phyloP scores from a whole-genome alignment of 2,329 filamentous ascomycete genomes.

The Seiridium unicorne region DNA sequence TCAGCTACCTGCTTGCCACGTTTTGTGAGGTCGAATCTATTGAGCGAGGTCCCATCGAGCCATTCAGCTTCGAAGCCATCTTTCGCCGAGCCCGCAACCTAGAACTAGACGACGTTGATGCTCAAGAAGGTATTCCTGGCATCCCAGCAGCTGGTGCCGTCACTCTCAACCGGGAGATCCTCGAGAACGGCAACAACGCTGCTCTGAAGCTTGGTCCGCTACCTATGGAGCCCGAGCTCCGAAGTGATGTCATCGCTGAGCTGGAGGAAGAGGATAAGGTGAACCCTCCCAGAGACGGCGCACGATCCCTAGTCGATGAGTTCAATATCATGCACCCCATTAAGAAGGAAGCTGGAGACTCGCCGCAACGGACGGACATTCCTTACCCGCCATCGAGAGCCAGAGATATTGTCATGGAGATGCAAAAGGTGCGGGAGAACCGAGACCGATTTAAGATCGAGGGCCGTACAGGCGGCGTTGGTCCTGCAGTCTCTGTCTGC shows the following conservation, averaged over 20 bases:
- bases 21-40: constrained; percentile 59
- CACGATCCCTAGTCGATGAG: constrained; percentile 75
- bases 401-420: constrained; percentile 88
- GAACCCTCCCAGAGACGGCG: constrained; percentile 69
- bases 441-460: constrained; percentile 90
- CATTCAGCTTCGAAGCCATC: constrained; percentile 60
- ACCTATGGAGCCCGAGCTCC: constrained; percentile 78
- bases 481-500: constrained; percentile 81
- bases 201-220: constrained; percentile 75
- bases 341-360: constrained; percentile 90
- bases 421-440: constrained; percentile 90
- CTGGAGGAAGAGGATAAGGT: constrained; percentile 81
- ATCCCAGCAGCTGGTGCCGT: constrained; percentile 57
- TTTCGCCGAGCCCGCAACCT: constrained; percentile 59
- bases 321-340: constrained; percentile 77
- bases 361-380: constrained; percentile 72
- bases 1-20: constrained; percentile 69
- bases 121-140: constrained; percentile 64
- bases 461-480: constrained; percentile 76
- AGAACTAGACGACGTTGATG: constrained; percentile 62
- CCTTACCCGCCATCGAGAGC: constrained; percentile 86
- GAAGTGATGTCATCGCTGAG: constrained; percentile 83
- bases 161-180: constrained; percentile 51
- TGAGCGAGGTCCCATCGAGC: constrained; percentile 61
- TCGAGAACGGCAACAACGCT: constrained; percentile 52